A percentile compares a stretch with the other conserved stretches of the same genome.
Conservation (phyloP, 1,284 basidiomycete genomes). For the Apiotrichum mycotoxinovorans region DNA sequence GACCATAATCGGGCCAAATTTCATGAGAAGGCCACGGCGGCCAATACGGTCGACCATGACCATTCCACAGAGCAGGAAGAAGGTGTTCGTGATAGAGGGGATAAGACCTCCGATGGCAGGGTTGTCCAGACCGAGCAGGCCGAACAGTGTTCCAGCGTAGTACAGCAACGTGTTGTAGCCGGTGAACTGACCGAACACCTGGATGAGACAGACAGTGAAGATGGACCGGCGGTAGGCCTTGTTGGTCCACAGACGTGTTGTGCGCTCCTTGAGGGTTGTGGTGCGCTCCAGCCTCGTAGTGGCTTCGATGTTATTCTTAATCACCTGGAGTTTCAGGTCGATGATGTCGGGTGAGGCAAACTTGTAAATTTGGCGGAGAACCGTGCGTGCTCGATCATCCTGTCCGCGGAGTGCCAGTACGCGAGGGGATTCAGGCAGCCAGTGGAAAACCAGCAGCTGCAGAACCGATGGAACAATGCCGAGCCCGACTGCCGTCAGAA, state of each 20-base stretch:
- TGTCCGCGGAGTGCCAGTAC: slow-evolving; percentile 33
- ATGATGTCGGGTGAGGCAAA: slow-evolving; percentile 33
- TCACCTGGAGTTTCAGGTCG: slow-evolving; percentile 36
- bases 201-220: slow-evolving; percentile 21
- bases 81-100: slow-evolving; percentile 41
- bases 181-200: slow-evolving; percentile 31
- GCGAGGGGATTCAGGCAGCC: slow-evolving; percentile 44
- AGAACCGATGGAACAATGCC: slow-evolving; percentile 41
- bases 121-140: slow-evolving; percentile 42
- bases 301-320: slow-evolving; percentile 30
- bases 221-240: slow-evolving; percentile 26
- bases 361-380: slow-evolving; percentile 32
- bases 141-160: slow-evolving; percentile 40
- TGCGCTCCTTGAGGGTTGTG: slow-evolving; percentile 13
- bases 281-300: slow-evolving; percentile 18
- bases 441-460: slow-evolving; percentile 42
- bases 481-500: slow-evolving; percentile 32
- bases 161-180: slow-evolving; percentile 46
- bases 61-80: slow-evolving; percentile 43
- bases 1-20: slow-evolving; percentile 27
- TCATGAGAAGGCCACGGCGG: slow-evolving; percentile 23
- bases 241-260: slow-evolving; percentile 20
- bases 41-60: slow-evolving; percentile 21
- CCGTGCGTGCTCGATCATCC: slow-evolving; percentile 26
- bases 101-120: slow-evolving; percentile 41